Percentiles rank a stretch among this genome's conserved stretches.
These are phyloP conservation scores for Cladophialophora psammophila DNA, from an alignment of 2,329 filamentous ascomycete genomes.

Conservation along the genomic window DNA sequence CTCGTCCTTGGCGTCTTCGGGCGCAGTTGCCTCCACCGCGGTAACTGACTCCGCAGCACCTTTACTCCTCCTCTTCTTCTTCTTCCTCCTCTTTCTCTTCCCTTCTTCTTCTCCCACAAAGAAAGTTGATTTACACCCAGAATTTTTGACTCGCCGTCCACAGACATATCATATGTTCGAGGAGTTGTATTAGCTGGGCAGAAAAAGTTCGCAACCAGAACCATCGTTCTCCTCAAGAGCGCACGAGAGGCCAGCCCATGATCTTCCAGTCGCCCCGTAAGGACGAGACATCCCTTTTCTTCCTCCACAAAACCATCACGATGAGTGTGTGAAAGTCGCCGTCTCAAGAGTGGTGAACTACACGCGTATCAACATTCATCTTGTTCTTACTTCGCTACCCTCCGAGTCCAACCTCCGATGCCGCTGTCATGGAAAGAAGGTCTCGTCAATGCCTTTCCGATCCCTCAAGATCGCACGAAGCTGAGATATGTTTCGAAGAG, in stretches of 20 bases:
- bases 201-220: slow-evolving; percentile 48
- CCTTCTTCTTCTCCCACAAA: slow-evolving; percentile 49
- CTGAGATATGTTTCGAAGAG: slow-evolving; percentile 38
- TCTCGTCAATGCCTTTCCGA: slow-evolving; percentile 41
- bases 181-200: slow-evolving; percentile 66
- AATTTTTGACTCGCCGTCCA: slow-evolving; percentile 66
- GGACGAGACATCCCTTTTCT: slow-evolving; percentile 51
- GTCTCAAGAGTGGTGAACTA: slow-evolving; percentile 22
- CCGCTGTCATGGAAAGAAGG: slow-evolving; percentile 38
- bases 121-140: slow-evolving; percentile 63
- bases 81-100: slow-evolving; percentile 35
- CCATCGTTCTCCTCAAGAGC: slow-evolving; percentile 58
- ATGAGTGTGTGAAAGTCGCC: slow-evolving; percentile 35
- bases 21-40: not conserved
- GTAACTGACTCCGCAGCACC: slow-evolving; percentile 28
- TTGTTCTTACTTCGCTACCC: not conserved
- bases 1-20: not conserved
- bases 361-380: slow-evolving; percentile 9
- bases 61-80: slow-evolving; percentile 38
- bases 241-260: slow-evolving; percentile 55
- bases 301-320: slow-evolving; percentile 18
- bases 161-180: slow-evolving; percentile 55
- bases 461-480: slow-evolving; percentile 39
- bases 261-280: slow-evolving; percentile 56
- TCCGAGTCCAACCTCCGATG: slow-evolving; percentile 25